Evolutionary conservation across 208 protist genomes (phyloP).

Genomic region (Trypanosoma mega): DNA sequence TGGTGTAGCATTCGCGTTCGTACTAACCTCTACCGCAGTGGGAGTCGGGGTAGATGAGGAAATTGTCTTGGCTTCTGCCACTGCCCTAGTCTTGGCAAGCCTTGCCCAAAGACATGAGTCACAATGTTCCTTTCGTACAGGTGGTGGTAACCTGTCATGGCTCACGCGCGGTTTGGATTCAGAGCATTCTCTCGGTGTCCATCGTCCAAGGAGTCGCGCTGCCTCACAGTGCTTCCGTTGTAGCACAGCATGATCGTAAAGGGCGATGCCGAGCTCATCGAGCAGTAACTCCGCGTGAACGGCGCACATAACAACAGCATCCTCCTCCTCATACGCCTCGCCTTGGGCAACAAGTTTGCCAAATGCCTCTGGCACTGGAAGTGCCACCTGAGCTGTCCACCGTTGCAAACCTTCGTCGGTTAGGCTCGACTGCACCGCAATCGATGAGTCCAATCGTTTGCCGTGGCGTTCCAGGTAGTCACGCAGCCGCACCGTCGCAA

Average conservation of each 20-base stretch:
- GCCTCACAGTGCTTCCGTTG: conserved; percentile 80
- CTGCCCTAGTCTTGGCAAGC: conserved; percentile 23
- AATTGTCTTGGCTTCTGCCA: not conserved
- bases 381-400: conserved; percentile 32
- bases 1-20: too few species aligned
- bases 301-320: conserved; percentile 69
- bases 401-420: conserved; percentile 20
- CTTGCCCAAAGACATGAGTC: conserved; percentile 54
- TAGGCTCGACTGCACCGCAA: conserved; percentile 17
- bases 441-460: conserved; percentile 40
- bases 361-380: conserved; percentile 30
- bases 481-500: conserved; percentile 43
- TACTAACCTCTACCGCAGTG: conserved; percentile 2
- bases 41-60: too few species aligned
- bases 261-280: conserved; percentile 61
- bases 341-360: conserved; percentile 51
- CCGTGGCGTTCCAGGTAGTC: conserved; percentile 91
- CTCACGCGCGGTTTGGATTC: too few species aligned
- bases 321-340: conserved; percentile 62
- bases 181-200: conserved; percentile 65
- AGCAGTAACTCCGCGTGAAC: conserved; percentile 84
- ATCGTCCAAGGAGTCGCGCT: conserved; percentile 63
- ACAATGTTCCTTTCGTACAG: conserved; percentile 63
- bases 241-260: conserved; percentile 71
- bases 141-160: conserved; percentile 59